Base-by-base conservation (phyloP, 345 rosid species). In the Reutealis trisperma region DNA sequence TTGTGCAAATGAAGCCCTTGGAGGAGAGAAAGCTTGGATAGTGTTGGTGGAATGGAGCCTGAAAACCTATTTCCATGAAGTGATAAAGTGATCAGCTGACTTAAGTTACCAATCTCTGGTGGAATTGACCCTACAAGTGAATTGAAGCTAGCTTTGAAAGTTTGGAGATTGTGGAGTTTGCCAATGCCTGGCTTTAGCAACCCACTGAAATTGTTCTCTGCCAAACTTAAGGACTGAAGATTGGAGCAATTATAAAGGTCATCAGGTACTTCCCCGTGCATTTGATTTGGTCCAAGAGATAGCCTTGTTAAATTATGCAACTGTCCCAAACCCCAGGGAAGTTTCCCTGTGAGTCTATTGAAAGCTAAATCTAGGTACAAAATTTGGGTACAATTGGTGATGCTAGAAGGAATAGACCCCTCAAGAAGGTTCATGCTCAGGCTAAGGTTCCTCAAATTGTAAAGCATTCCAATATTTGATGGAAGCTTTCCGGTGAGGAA, bases 201-300 rank as follows among this genome's bases (percentile, higher is more conserved):
- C 70, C 97, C 97, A 19, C 79, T 89, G 70, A 94, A 85, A 68
- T 86, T 84, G 84, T 90, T 94, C 22, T 59, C 37, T 14, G 80
- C 71, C 83, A 91, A 75, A 75, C 67, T 76, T 30, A 90, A 77
- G 37, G 1, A 0, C 15, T 4, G 63, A 59, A 93, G 77, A 58
- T 85, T 80, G 73, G 93, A 84, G 81, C 96, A 93, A 69, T 90
- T 86, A 85, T 86, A 94, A 75, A 93, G 90, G 54, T 91, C 97
- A 75, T 86, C 90, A 11, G 97, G 94, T 49, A 94, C 87, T 73
- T 90, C 93, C 32, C 97, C 97, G 4, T 89, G 82, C 65, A 94
- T 69, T 51, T 41, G 76, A 75, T 91, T 94, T 11, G 12, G 6
- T 9, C 78, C 88, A 2, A 94, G 54, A 64, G 90, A 77, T 16